These are phyloP conservation scores for Penicillium sp. DNA, from an alignment of 2,329 filamentous ascomycete genomes.

Conservation along the genomic window DNA sequence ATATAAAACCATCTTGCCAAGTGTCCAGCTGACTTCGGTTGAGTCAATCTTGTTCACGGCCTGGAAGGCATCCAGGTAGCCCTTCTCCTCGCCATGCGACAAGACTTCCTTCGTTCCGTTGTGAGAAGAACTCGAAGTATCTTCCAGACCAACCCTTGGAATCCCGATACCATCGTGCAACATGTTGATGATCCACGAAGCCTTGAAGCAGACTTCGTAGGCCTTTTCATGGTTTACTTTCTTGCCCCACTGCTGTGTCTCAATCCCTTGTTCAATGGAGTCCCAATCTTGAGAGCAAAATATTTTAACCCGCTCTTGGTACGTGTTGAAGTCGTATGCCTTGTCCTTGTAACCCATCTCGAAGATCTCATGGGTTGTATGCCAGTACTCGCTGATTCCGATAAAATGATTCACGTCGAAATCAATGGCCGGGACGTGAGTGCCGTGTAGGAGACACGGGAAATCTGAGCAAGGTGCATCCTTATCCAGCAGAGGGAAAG, in stretches of 20 bases:
- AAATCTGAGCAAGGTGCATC: conserved; percentile 78
- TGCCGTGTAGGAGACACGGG: conserved; percentile 86
- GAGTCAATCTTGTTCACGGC: conserved; percentile 89
- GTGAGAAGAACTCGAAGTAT: conserved; percentile 52
- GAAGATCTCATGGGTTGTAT: conserved; percentile 95
- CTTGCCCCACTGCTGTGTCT: conserved; percentile 68
- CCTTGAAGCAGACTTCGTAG: conserved; percentile 92
- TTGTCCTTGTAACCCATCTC: conserved; percentile 72
- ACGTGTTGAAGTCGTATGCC: conserved; percentile 85
- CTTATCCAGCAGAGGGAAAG: conserved; percentile 85
- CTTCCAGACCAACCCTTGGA: conserved; percentile 78
- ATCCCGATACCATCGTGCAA: conserved; percentile 95
- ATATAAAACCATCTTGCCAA: conserved; percentile 95
- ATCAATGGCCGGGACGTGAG: conserved; percentile 92
- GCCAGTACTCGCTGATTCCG: conserved; percentile 98
- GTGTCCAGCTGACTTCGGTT: conserved; percentile 93
- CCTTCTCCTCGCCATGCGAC: conserved; percentile 68
- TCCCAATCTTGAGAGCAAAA: conserved; percentile 87
- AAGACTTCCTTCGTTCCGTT: conserved; percentile 74
- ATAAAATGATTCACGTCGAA: conserved; percentile 98
- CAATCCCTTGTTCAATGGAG: conserved; percentile 67
- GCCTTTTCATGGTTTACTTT: conserved; percentile 74
- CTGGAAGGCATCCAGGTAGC: conserved; percentile 82
- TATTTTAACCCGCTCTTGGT: conserved; percentile 78
- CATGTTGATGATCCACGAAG: conserved; percentile 95